Base-by-base conservation (phyloP, 805 yeast species). In the Spathaspora sp. region DNA sequence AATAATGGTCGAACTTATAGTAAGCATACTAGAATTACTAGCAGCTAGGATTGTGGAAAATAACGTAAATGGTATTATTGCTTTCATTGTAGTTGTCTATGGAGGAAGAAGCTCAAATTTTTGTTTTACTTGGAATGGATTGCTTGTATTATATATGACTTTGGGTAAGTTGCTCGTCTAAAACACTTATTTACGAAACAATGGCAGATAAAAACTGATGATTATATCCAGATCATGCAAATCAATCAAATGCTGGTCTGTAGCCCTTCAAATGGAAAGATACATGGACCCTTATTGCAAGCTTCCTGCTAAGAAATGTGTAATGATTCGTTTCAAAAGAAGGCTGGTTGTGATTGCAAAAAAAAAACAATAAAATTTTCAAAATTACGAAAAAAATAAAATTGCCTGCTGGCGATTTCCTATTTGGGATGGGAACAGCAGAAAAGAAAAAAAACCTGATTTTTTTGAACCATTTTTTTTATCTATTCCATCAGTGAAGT, bases 41-140 rank as follows among this genome's bases (percentile, higher is more conserved):
- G 63, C 64, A 31, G 65, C 65, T 29, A 59, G 47, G n/a, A 58
- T 60, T 14, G 66, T 52, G 16, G 58, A 52, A 39, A 65, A 45
- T n/a, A 59, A 44, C 11, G 48, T 45, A 31, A 51, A 18, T 8
- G 52, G 23, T 14, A 47, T 38, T 17, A 50, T 31, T 17, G 43
- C 19, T 49, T 47, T 49, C 52, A 49, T 52, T 18, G 23, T 45
- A 18, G 11, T 11, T 42, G 28, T 5, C 5, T 18, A 31, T 31
- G 35, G 12, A 31, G n/a, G n/a, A 14, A 31, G 8, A 8, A 31
- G 8, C n/a, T 31, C 3, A 10, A 31, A 14, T 10, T 10, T 31
- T 31, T 10, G 12, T 10, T 10, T 11, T 4, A 5, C 8, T 31
- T 11, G 35, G 35, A 31, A 31, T 11, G 8, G 35, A 14, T 5